Evolutionary conservation across 192 early-diverging fungal species (phyloP), one percentile per base, ranked within the genome.

Genomic region (Ambispora gerdemannii): DNA sequence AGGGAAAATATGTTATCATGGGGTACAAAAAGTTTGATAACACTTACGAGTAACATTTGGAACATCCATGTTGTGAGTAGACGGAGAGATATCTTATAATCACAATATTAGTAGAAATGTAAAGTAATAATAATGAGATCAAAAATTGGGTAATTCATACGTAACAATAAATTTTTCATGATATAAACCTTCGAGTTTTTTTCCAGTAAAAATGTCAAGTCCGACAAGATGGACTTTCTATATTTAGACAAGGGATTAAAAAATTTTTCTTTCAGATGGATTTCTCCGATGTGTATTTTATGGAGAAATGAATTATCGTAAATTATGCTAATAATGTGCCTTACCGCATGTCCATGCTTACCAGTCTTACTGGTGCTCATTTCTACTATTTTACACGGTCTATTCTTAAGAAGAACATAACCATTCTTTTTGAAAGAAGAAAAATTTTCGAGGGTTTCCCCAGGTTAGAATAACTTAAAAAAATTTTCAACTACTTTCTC

Each of bases 321-420:
- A 30, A 58, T 58, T 58, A 11, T 13, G 22, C 2, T 30, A 58
- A 4, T 58, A 20, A 58, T 13, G 55, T 20, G 55, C 10, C 13
- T 24, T 70, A 60, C 68, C 25, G 97, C 97, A 89, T 99, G 97
- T 67, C 96, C 97, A 93, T 99, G 97, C 94, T 99, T 99, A 78
- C 97, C 97, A 75, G 97, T 99, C 91, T 99, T 99, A 84, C 96
- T 98, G 83, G 97, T 99, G 63, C 95, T 95, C 94, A 99, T 98
- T 79, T 97, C 95, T 58, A 96, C 88, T 63, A 99, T 97, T 92
- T 98, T 99, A 90, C 97, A 99, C 78, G 97, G 97, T 67, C 95
- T 93, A 68, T 94, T 93, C 89, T 98, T 99, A 79, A 99, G 92
- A 71, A 95, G 88, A 74, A 99, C 97, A 85, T 90, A 87, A 19